Conservation (phyloP, 805 yeast species). For the Metschnikowia baotianmanensis region DNA sequence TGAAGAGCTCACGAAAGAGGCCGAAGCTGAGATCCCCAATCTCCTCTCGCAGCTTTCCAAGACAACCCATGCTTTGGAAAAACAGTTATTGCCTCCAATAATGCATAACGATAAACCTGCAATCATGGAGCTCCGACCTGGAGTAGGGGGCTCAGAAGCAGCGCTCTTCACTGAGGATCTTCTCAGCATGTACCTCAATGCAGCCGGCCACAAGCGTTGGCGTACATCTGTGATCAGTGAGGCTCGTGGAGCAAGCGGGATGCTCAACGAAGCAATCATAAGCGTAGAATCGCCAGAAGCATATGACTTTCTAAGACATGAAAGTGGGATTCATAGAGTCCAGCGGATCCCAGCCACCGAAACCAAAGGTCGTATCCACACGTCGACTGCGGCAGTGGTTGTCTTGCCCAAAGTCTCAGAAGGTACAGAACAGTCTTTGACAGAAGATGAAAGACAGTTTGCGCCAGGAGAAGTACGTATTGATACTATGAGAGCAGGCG, state of each 20-base stretch:
- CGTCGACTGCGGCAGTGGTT: constrained; percentile 94
- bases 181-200: constrained; percentile 75
- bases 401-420: constrained; percentile 81
- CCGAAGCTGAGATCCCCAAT: constrained; percentile 53
- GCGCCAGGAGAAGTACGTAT: constrained; percentile 85
- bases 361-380: constrained; percentile 89
- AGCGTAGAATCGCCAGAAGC: constrained; percentile 72
- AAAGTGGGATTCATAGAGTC: constrained; percentile 95
- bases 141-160: constrained; percentile 96
- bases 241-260: constrained; percentile 57
- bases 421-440: constrained; percentile 45
- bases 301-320: constrained; percentile 69
- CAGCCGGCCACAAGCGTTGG: constrained; percentile 69
- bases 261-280: constrained; percentile 71
- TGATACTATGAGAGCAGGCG: constrained; percentile 97
- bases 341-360: constrained; percentile 94
- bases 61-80: constrained; percentile 47
- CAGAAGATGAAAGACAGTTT: constrained; percentile 63
- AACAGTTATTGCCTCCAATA: constrained; percentile 69
- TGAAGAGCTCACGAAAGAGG: constrained; percentile 49
- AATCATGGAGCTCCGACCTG: constrained; percentile 84
- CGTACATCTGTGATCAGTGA: constrained; percentile 55
- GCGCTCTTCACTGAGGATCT: constrained; percentile 80
- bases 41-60: constrained; percentile 44
- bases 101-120: constrained; percentile 76